These are phyloP conservation scores for Mycena sp. DNA, from an alignment of 1,284 basidiomycete species.

Conservation along the genomic window DNA sequence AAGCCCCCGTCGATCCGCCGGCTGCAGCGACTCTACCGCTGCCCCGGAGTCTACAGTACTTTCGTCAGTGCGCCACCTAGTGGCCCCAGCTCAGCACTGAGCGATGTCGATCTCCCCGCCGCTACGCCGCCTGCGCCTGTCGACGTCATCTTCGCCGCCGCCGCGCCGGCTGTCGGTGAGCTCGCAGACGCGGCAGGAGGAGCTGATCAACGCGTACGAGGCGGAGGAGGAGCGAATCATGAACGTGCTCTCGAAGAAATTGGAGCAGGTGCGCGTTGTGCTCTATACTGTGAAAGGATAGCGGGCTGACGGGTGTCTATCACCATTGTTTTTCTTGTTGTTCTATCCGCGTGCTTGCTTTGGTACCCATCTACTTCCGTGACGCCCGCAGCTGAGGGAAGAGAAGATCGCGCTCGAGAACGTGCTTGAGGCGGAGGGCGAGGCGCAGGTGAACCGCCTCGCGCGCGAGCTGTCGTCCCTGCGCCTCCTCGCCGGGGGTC, in stretches of 20 bases:
- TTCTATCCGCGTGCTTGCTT: too few relatives aligned
- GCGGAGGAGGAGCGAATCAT: constrained; percentile 89
- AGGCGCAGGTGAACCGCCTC: constrained; percentile 79
- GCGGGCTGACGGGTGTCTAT: too few relatives aligned
- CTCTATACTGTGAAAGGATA: background rate
- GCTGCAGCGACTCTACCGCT: too few relatives aligned
- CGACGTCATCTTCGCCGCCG: constrained; percentile 73
- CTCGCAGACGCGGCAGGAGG: constrained; percentile 68
- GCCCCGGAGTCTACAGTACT: too few relatives aligned
- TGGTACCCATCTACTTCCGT: too few relatives aligned
- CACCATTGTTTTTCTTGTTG: too few relatives aligned
- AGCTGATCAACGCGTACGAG: constrained; percentile 85
- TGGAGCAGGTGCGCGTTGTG: constrained; percentile 72
- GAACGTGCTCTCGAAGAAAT: constrained; percentile 78
- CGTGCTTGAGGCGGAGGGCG: constrained; percentile 80
- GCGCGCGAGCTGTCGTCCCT: constrained; percentile 75
- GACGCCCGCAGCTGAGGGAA: constrained; percentile 83
- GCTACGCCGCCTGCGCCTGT: too few relatives aligned
- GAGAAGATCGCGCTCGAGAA: constrained; percentile 88
- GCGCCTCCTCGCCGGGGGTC: constrained; percentile 60
- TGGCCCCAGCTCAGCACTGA: too few relatives aligned
- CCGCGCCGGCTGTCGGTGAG: constrained; percentile 64
- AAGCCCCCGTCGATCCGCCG: too few relatives aligned
- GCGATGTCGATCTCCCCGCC: too few relatives aligned
- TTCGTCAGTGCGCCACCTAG: too few relatives aligned